phyloP scores from a whole-genome alignment of 257 asterid genomes.

The Petrea volubilis region DNA sequence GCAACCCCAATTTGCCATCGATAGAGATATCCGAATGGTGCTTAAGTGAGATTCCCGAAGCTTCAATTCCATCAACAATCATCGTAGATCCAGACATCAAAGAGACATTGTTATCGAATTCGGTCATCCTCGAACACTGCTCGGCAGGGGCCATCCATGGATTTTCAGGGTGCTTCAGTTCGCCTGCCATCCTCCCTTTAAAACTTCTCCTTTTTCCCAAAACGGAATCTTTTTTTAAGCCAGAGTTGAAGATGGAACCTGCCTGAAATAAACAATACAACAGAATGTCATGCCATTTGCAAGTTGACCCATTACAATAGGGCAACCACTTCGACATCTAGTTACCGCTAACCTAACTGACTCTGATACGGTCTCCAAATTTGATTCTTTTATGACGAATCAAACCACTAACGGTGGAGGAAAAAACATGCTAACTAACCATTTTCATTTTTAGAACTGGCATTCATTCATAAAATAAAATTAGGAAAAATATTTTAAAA shows the following conservation, averaged over 20 bases:
- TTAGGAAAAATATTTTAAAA: too few species aligned
- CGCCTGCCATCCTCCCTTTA: conserved; percentile 49
- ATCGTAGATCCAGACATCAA: conserved; percentile 56
- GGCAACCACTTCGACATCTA: background rate
- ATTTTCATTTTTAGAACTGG: background rate
- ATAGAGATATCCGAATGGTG: conserved; percentile 22
- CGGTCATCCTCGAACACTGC: conserved; percentile 39
- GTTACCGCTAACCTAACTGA: background rate
- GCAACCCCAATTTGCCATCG: conserved; percentile 46
- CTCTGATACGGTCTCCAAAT: background rate
- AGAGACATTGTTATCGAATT: conserved; percentile 32
- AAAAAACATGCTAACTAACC: background rate
- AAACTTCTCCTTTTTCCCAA: background rate
- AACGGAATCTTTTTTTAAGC: background rate
- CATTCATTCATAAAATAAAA: background rate
- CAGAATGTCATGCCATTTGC: background rate
- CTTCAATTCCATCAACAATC: conserved; percentile 38
- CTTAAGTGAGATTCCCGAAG: conserved; percentile 31
- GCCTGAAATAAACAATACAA: conserved; percentile 30
- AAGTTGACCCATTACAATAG: background rate
- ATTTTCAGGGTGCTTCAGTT: conserved; percentile 39
- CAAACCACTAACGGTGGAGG: background rate
- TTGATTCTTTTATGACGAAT: background rate
- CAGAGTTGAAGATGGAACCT: conserved; percentile 28
- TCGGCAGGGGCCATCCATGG: conserved; percentile 50